Evolutionary conservation across 2,329 filamentous ascomycete species (phyloP), one percentile per base, ranked within the genome.

Genomic region (Beauveria sp.): DNA sequence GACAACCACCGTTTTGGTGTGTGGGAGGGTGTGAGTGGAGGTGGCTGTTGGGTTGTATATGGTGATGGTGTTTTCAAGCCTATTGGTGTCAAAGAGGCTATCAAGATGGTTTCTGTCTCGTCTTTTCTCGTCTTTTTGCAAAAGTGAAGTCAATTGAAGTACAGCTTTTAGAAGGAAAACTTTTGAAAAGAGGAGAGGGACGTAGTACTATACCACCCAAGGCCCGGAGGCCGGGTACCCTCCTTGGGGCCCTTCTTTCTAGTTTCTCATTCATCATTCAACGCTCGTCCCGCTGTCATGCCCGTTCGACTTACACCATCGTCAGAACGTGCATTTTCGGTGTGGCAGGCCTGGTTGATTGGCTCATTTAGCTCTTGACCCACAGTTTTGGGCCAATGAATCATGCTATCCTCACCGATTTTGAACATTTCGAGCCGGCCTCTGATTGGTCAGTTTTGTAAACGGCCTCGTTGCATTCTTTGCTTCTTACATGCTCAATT

Each of bases 231-330:
- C 58, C 58, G 50, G 58, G 58, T 60, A 54, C 58, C 58, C 59
- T 55, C 42, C 46, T 55, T 14, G 50, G 59, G 59, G 20, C 51
- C 50, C 28, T 55, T 55, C 51, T 55, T 61, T 55, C 55, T 61
- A 50, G 59, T 61, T 60, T 60, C 59, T 31, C 51, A 55, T 61
- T 24, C 50, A 54, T 54, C 50, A 55, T 49, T 42, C 50, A 61
- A 55, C 50, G 50, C 50, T 55, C 45, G 50, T 55, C 58, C 58
- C 58, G 58, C 58, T 50, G 58, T 50, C 46, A 60, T 60, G 59
- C 52, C 48, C 34, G 24, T 42, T 69, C 69, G 63, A 76, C 74
- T 76, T 76, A 76, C 74, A 76, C 73, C 71, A 70, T 71, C 72
- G 66, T 66, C 65, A 67, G 58, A 64, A 34, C 66, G 66, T 61